Percentiles rank a stretch among this genome's conserved stretches.
Evolutionary conservation across 108 stramenopile species (phyloP).

Genomic region (Parietichytrium sp.): DNA sequence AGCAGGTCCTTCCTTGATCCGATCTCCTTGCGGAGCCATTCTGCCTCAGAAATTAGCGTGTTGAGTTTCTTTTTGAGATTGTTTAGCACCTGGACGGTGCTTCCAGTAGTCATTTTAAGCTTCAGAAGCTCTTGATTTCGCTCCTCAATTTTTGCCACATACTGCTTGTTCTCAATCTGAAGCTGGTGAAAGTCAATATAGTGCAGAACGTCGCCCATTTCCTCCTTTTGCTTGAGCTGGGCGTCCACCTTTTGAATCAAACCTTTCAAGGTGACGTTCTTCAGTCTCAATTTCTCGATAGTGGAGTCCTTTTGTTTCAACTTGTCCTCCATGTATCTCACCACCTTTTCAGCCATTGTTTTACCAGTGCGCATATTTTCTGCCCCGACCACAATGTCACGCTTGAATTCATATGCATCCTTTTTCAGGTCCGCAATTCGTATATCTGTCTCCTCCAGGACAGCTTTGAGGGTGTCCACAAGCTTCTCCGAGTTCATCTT

Average conservation of each 20-base stretch:
- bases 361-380: constrained; percentile 69
- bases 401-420: constrained; percentile 70
- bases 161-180: constrained; percentile 75
- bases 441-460: constrained; percentile 65
- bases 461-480: constrained; percentile 63
- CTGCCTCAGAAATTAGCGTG: constrained; percentile 41
- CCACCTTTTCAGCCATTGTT: constrained; percentile 56
- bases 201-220: constrained; percentile 67
- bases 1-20: constrained; percentile 14
- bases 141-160: constrained; percentile 65
- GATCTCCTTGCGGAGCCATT: constrained; percentile 57
- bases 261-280: constrained; percentile 61
- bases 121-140: constrained; percentile 63
- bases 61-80: constrained; percentile 56
- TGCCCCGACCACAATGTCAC: constrained; percentile 67
- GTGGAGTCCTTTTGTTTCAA: constrained; percentile 55
- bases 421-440: constrained; percentile 66
- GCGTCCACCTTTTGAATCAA: constrained; percentile 58
- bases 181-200: constrained; percentile 73
- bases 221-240: constrained; percentile 64
- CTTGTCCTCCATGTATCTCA: constrained; percentile 68
- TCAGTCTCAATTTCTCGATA: constrained; percentile 67
- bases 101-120: constrained; percentile 61
- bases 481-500: constrained; percentile 53
- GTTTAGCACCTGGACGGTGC: constrained; percentile 60